Conservation (phyloP, 1,284 basidiomycete species). For the Abortiporus biennis region DNA sequence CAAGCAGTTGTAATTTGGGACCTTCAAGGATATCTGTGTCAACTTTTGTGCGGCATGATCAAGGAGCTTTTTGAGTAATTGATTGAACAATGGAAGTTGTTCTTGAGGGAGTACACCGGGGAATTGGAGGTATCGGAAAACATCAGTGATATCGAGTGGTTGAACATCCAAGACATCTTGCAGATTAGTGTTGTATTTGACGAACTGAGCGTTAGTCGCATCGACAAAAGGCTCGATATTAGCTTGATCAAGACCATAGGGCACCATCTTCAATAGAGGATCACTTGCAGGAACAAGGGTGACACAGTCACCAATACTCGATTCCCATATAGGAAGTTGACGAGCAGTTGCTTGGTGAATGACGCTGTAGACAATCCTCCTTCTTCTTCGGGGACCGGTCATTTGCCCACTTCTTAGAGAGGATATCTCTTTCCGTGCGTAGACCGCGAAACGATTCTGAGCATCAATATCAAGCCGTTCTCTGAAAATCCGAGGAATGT, state of each 20-base stretch:
- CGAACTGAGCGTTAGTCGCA: too few species aligned
- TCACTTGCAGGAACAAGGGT: neutral
- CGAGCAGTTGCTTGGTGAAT: neutral
- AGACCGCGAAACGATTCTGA: neutral
- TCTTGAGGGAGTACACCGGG: neutral
- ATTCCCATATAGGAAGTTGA: conserved; percentile 6
- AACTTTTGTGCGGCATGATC: neutral
- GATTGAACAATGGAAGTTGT: neutral
- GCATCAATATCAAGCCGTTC: too few species aligned
- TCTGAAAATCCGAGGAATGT: neutral
- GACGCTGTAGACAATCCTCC: neutral
- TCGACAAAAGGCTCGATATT: too few species aligned
- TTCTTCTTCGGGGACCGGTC: neutral
- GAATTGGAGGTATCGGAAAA: neutral
- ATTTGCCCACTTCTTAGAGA: neutral
- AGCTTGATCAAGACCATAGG: neutral
- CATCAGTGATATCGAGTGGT: neutral
- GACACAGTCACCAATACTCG: neutral
- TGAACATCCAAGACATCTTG: neutral
- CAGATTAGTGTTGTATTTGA: neutral
- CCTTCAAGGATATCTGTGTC: neutral
- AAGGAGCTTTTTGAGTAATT: neutral
- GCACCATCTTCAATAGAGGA: neutral
- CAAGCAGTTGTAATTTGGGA: conserved; percentile 3
- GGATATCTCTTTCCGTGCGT: neutral